Evolutionary conservation across 2,329 filamentous ascomycete species (phyloP).

Genomic region (Aspergillus uvarum): DNA sequence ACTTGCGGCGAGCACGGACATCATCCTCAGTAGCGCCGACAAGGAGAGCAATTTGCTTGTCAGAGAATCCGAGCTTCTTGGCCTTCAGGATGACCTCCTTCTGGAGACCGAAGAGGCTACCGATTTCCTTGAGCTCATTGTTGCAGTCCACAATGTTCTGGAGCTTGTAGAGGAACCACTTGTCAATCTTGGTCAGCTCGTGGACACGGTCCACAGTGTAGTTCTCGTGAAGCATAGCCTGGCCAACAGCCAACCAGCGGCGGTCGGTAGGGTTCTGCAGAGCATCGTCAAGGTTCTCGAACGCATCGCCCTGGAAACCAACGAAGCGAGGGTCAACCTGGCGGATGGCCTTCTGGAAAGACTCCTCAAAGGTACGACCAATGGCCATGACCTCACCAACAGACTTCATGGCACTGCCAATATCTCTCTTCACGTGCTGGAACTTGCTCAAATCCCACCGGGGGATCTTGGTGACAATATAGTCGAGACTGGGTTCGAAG

Average conservation of each 20-base stretch:
- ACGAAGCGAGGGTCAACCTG: constrained; percentile 91
- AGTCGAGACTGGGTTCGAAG: constrained; percentile 96
- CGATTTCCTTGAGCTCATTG: constrained; percentile 78
- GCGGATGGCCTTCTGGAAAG: constrained; percentile 97
- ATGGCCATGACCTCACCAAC: constrained; percentile 99
- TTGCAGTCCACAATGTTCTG: constrained; percentile 95
- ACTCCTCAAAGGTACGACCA: constrained; percentile 96
- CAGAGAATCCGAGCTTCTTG: constrained; percentile 97
- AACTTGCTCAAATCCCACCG: constrained; percentile 99
- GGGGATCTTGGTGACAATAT: constrained; percentile 98
- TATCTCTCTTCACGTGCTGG: constrained; percentile 96
- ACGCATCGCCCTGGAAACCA: constrained; percentile 93
- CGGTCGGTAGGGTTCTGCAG: constrained; percentile 92
- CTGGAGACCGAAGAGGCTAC: constrained; percentile 78
- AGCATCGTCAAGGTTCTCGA: constrained; percentile 86
- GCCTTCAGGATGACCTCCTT: constrained; percentile 85
- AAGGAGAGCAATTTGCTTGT: constrained; percentile 86
- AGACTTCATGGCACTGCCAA: constrained; percentile 98
- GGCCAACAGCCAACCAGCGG: constrained; percentile 93
- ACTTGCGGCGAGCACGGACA: constrained; percentile 78
- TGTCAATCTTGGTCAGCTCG: constrained; percentile 96
- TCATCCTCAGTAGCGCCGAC: constrained; percentile 85
- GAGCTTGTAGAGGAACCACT: constrained; percentile 98
- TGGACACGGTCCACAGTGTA: constrained; percentile 91
- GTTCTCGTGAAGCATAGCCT: constrained; percentile 95